Percentiles rank a stretch among this genome's conserved stretches.
Evolutionary conservation across 257 asterid species (phyloP).

Genomic region (Perilla frutescens): DNA sequence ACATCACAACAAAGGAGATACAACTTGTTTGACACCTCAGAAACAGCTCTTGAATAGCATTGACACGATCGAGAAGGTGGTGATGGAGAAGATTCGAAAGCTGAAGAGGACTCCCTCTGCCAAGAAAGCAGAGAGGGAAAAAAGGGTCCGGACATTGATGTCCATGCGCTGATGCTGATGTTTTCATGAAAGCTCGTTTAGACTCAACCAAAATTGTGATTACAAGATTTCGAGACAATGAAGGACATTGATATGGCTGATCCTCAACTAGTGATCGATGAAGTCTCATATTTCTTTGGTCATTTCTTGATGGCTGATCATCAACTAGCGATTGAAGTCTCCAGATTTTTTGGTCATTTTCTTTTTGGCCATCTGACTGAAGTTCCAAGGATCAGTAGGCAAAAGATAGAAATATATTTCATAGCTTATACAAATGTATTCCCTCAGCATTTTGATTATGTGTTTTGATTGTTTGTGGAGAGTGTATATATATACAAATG

Average conservation of each 20-base stretch:
- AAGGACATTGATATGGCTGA: constrained; percentile 8
- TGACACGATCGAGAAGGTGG: constrained; percentile 69
- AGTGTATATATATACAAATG: no score
- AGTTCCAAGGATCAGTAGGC: background rate
- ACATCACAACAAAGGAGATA: constrained; percentile 41
- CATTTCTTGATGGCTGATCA: constrained; percentile 47
- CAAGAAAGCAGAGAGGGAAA: constrained; percentile 67
- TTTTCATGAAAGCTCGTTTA: background rate
- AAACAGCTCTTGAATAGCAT: constrained; percentile 67
- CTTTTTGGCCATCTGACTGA: background rate
- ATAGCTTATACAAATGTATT: no score
- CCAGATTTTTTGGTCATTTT: constrained; percentile 22
- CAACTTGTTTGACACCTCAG: constrained; percentile 60
- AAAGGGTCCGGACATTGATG: constrained; percentile 64
- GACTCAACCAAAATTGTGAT: constrained; percentile 59
- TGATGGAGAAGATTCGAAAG: constrained; percentile 73
- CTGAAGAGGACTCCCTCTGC: constrained; percentile 73
- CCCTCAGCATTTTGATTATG: no score
- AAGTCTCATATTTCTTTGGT: background rate
- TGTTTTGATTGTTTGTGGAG: no score
- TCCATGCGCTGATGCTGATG: constrained; percentile 58
- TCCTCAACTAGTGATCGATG: constrained; percentile 56
- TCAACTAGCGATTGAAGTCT: constrained; percentile 47
- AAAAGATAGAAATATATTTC: background rate
- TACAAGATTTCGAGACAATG: constrained; percentile 1